Evolutionary conservation across 495 filamentous ascomycete species (phyloP).

Genomic region (Daldinia concentrica): DNA sequence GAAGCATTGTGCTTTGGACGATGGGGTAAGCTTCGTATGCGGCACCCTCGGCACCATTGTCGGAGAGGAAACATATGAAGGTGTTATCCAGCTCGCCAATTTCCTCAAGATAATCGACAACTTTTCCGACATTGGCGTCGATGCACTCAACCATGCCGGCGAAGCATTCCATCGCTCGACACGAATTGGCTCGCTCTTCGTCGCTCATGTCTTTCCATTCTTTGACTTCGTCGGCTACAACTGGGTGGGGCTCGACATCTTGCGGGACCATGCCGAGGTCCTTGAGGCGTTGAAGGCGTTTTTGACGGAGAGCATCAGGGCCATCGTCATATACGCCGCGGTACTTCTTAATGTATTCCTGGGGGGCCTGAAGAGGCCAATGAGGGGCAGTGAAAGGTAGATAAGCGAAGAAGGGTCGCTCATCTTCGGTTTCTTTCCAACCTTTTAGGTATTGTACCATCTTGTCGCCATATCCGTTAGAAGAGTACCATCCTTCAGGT

Average conservation of each 20-base stretch:
- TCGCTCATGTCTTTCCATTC: constrained; percentile 62
- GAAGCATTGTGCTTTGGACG: constrained; percentile 57
- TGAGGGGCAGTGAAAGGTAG: constrained; percentile 69
- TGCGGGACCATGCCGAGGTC: constrained; percentile 62
- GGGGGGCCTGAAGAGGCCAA: constrained; percentile 68
- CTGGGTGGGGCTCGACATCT: constrained; percentile 64
- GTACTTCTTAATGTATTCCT: constrained; percentile 64
- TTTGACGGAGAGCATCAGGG: constrained; percentile 62
- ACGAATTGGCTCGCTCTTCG: constrained; percentile 64
- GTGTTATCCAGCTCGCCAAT: constrained; percentile 72
- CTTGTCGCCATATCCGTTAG: constrained; percentile 64
- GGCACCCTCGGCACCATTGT: constrained; percentile 71
- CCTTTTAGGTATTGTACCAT: constrained; percentile 65
- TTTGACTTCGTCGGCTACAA: constrained; percentile 66
- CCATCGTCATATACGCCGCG: constrained; percentile 67
- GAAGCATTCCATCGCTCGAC: constrained; percentile 67
- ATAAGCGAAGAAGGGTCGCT: constrained; percentile 69
- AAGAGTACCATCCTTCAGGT: constrained; percentile 66
- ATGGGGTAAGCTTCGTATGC: constrained; percentile 71
- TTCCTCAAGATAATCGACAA: constrained; percentile 64
- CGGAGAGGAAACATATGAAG: constrained; percentile 70
- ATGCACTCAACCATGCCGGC: constrained; percentile 73
- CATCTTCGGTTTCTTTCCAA: constrained; percentile 60
- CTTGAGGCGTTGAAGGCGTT: constrained; percentile 62
- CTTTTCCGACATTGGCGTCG: constrained; percentile 69